Evolutionary conservation across 495 filamentous ascomycete species (phyloP).

Genomic region (Cercophora scortea): DNA sequence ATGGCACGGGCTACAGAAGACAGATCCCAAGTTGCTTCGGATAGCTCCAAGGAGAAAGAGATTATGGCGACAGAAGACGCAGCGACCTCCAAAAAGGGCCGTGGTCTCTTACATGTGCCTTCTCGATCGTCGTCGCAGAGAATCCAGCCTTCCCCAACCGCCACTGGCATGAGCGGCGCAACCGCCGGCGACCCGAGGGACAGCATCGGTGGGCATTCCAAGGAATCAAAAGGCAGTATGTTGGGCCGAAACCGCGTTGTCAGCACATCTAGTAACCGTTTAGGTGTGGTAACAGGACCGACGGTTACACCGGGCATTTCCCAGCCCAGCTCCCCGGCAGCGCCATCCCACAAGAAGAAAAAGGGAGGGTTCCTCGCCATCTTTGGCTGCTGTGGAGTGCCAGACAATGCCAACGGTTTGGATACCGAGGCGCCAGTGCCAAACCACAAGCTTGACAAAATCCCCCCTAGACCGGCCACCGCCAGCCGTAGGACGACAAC

Average conservation of each 20-base stretch:
- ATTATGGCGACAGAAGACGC: conserved; percentile 33
- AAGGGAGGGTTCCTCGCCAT: conserved; percentile 66
- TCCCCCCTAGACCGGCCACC: conserved; percentile 43
- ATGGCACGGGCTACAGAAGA: conserved; percentile 34
- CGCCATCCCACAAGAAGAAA: conserved; percentile 44
- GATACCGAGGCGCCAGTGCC: conserved; percentile 56
- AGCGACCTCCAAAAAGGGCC: conserved; percentile 45
- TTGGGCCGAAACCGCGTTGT: conserved; percentile 59
- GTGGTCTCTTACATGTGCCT: conserved; percentile 51
- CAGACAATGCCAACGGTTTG: conserved; percentile 53
- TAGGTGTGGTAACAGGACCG: conserved; percentile 38
- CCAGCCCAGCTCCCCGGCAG: conserved; percentile 39
- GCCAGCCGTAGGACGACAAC: conserved; percentile 48
- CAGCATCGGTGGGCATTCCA: conserved; percentile 51
- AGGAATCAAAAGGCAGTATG: conserved; percentile 63
- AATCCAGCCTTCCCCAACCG: conserved; percentile 51
- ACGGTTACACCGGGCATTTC: conserved; percentile 37
- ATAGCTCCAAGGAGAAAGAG: conserved; percentile 42
- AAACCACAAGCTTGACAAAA: conserved; percentile 55
- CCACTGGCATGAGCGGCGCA: conserved; percentile 57
- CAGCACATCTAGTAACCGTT: conserved; percentile 50
- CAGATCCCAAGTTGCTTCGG: conserved; percentile 26
- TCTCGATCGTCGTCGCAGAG: conserved; percentile 65
- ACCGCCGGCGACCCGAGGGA: conserved; percentile 53
- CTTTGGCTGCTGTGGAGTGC: conserved; percentile 71